Evolutionary conservation across 192 early-diverging fungal species (phyloP).

Genomic region (Glomus cerebriforme): DNA sequence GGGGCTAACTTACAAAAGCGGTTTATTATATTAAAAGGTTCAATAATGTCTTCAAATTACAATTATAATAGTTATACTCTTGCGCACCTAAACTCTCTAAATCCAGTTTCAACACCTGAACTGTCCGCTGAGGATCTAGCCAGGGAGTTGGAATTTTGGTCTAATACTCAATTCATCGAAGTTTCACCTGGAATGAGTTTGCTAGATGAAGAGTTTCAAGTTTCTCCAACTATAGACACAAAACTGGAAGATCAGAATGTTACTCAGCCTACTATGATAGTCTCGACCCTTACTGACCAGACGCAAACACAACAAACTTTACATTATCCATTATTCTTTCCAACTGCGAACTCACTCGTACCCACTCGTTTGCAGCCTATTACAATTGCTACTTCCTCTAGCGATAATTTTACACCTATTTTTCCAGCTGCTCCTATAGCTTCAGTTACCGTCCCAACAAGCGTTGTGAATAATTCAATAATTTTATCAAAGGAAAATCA

Average conservation of each 20-base stretch:
- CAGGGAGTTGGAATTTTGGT: slow-evolving; percentile 4
- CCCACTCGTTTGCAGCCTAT: not conserved
- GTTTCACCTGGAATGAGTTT: no score
- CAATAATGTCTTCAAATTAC: not conserved
- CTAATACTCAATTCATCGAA: not conserved
- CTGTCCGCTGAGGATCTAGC: slow-evolving; percentile 6
- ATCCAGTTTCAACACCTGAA: not conserved
- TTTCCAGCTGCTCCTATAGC: not conserved
- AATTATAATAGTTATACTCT: not conserved
- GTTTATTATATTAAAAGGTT: not conserved
- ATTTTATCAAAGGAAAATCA: not conserved
- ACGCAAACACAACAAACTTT: not conserved
- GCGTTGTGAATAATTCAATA: not conserved
- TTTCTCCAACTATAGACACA: not conserved
- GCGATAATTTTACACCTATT: not conserved
- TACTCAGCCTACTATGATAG: not conserved
- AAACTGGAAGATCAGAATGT: not conserved
- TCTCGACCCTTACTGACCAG: not conserved
- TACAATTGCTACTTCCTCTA: no score
- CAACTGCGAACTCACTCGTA: not conserved
- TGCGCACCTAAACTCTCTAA: not conserved
- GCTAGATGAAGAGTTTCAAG: not conserved
- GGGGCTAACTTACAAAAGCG: not conserved
- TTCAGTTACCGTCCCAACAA: not conserved
- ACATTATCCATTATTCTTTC: not conserved